Evolutionary conservation across 768 basidiomycete species (phyloP), one percentile per base, ranked within the genome.

Genomic region (Lanmaoa pseudosensibilis): DNA sequence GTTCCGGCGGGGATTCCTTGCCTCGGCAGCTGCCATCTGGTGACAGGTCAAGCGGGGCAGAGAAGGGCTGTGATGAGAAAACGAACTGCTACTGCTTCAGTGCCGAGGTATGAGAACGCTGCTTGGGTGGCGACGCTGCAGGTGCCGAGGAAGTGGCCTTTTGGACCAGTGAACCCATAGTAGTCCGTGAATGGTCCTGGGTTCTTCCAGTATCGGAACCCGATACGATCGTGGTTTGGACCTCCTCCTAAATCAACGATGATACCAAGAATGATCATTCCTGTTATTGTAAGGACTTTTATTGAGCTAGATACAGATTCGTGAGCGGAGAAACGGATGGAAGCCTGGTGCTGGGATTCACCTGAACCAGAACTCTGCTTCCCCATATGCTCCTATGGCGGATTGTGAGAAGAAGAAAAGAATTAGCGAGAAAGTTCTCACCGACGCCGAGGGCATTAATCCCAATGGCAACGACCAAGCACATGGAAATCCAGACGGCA

Each of bases 21-120:
- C 76, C 56, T 81, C 80, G 10, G 76, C 80, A 30, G 78, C 80
- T 0, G 80, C 74, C 16, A 77, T 69, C 75, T 76, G 23, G 2
- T 5, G 6, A 36, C 18, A 8, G 43, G 46, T 59, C 38, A 58
- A 39, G 40, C 5, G n/a, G 9, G 40, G 50, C 16, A 37, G 39
- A 15, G 25, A 43, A 18, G 46, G 11, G 18, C 13, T 27, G 8
- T 11, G 9, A 50, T 0, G 5, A 41, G 23, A 36, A 52, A 5
- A 67, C 69, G 59, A 54, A 77, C 75, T 45, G 77, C 78, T 21
- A 78, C 78, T 38, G 73, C 70, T 64, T 86, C 85, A 1, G 84
- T 83, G 13, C 85, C 85, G 33, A 81, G 75, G 67, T 77, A 85
- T 12, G 82, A 78, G 72, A 85, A 86, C 4, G 80, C 81, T 15